A percentile compares a stretch with the other conserved stretches of the same genome.
phyloP scores from a whole-genome alignment of 257 asterid genomes.

The Lycium barbarum region DNA sequence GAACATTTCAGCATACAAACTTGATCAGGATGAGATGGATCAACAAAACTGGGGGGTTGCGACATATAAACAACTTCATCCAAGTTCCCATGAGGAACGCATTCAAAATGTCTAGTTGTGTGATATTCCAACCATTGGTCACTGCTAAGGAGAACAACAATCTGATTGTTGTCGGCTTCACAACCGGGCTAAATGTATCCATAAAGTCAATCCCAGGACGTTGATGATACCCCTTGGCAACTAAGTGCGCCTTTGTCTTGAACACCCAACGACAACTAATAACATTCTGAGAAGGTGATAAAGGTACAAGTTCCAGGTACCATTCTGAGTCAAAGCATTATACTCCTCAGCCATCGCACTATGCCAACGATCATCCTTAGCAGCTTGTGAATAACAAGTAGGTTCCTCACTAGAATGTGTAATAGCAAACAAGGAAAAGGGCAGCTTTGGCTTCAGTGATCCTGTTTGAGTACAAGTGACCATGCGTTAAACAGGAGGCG shows the following conservation, averaged over 20 bases:
- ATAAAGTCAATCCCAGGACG: neutral
- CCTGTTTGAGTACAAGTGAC: neutral
- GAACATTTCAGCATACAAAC: neutral
- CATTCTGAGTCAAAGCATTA: no score
- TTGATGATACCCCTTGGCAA: neutral
- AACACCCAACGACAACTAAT: neutral
- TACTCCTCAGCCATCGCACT: no score
- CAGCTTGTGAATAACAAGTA: no score
- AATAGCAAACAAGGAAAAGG: neutral
- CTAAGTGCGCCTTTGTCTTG: neutral
- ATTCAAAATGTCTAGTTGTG: neutral
- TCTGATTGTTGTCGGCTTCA: no score
- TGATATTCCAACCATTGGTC: neutral
- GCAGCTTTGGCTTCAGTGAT: neutral
- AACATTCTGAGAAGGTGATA: neutral
- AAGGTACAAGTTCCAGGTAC: neutral
- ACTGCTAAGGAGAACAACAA: neutral
- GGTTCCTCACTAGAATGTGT: neutral
- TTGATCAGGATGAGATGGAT: neutral
- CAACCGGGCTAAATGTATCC: neutral
- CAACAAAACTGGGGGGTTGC: neutral
- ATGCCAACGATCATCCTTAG: no score
- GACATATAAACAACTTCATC: neutral
- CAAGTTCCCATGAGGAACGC: neutral
- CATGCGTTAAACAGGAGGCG: neutral